These are phyloP conservation scores for Craspedostauros australis DNA, from an alignment of 108 stramenopile genomes.

Conservation along the genomic window DNA sequence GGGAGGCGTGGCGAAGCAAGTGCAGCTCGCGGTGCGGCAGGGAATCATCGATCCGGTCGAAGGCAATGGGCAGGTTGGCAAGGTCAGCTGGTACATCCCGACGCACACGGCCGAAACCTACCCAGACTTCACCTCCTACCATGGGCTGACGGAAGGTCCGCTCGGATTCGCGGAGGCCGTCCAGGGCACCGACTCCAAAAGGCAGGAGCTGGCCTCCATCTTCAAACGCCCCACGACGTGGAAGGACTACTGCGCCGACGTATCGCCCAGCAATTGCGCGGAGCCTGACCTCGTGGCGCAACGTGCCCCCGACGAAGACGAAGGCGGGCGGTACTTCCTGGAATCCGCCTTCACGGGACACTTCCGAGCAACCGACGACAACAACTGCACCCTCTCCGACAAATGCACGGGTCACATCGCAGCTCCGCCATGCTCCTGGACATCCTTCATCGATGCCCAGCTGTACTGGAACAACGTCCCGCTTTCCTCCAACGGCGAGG, in stretches of 20 bases:
- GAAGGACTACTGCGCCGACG: constrained; percentile 27
- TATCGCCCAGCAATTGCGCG: constrained; percentile 21
- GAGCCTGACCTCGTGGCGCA: constrained; percentile 13
- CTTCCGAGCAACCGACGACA: constrained; percentile 30
- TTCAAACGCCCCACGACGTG: constrained; percentile 37
- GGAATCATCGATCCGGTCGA: constrained; percentile 15
- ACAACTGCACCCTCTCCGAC: constrained; percentile 13
- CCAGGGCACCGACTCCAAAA: constrained; percentile 28
- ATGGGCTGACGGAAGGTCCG: constrained; percentile 19
- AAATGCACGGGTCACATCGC: constrained; percentile 24
- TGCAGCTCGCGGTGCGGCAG: not conserved
- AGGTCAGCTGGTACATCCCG: constrained; percentile 30
- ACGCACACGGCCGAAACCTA: constrained; percentile 10
- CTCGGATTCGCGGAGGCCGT: no score
- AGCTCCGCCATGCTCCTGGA: constrained; percentile 2
- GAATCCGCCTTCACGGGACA: constrained; percentile 17
- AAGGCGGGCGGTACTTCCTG: constrained; percentile 9
- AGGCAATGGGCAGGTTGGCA: constrained; percentile 29
- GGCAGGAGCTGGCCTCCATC: constrained; percentile 22
- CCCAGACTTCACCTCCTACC: constrained; percentile 24
- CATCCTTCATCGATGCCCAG: constrained; percentile 15
- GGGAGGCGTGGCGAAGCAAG: constrained; percentile 8
- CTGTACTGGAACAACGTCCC: constrained; percentile 10
- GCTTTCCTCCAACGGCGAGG: constrained; percentile 8
- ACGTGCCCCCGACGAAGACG: constrained; percentile 19